phyloP scores from a whole-genome alignment of 2,329 filamentous ascomycete species.

The Aspergillus tubingensis region DNA sequence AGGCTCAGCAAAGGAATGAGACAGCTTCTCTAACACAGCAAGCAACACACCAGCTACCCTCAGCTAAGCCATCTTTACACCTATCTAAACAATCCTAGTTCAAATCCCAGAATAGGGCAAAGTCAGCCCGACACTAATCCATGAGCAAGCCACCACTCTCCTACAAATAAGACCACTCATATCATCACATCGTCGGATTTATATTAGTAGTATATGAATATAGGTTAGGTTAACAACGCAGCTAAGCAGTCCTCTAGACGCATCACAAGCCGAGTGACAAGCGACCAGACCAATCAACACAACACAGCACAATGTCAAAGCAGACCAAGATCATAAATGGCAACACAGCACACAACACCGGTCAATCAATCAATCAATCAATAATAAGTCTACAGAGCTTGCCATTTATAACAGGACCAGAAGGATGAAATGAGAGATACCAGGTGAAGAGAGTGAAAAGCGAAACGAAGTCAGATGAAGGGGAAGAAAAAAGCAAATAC shows the following conservation, averaged over 20 bases:
- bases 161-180: too few relatives aligned
- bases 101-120: too few relatives aligned
- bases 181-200: slow-evolving; percentile 1
- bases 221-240: not conserved
- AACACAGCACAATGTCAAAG: not conserved
- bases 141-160: too few relatives aligned
- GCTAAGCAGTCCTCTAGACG: not conserved
- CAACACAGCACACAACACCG: not conserved
- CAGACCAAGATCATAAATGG: not conserved
- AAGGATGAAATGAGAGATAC: slow-evolving; percentile 1
- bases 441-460: not conserved
- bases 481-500: not conserved
- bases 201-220: not conserved
- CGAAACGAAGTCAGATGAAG: not conserved
- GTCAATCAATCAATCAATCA: not conserved
- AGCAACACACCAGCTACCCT: too few relatives aligned
- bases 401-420: not conserved
- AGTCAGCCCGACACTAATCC: too few relatives aligned
- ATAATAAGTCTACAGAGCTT: not conserved
- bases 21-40: too few relatives aligned
- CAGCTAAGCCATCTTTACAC: too few relatives aligned
- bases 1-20: too few relatives aligned
- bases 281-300: not conserved
- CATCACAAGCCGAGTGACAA: not conserved
- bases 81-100: too few relatives aligned